A percentile compares a stretch with the other conserved stretches of the same genome.
Conservation (phyloP, 306 rosid species). For the Prinsepia uniflora region DNA sequence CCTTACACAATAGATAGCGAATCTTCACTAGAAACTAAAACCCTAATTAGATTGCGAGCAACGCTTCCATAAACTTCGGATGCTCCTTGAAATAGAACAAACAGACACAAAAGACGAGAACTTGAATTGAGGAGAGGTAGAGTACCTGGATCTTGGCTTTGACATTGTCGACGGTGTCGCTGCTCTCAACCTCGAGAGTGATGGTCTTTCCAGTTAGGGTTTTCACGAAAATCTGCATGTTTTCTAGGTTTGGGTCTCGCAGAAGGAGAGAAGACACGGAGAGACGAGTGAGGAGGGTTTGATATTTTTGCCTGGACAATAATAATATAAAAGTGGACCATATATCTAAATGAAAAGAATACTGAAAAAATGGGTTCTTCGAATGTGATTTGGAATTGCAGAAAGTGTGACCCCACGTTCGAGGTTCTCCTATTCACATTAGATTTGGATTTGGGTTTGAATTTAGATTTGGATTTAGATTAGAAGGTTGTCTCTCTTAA, state of each 20-base stretch:
- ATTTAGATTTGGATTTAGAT: too few species aligned
- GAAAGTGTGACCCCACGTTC: slow-evolving; percentile 3
- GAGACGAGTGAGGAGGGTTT: neutral
- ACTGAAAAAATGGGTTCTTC: neutral
- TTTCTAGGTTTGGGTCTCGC: neutral
- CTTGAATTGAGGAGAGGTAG: neutral
- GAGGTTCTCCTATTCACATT: neutral
- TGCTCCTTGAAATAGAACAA: neutral
- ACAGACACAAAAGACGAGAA: neutral
- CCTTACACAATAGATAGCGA: neutral
- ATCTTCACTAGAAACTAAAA: neutral
- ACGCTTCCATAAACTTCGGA: neutral
- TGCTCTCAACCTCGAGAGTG: slow-evolving; percentile 23
- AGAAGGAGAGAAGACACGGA: neutral
- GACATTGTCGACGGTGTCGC: slow-evolving; percentile 23
- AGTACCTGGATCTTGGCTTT: slow-evolving; percentile 23
- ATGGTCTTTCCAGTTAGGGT: slow-evolving; percentile 19
- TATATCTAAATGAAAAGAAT: neutral
- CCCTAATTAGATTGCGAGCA: neutral
- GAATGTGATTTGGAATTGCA: neutral
- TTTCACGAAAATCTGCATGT: slow-evolving; percentile 21
- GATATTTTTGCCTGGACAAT: neutral
- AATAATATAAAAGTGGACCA: neutral
- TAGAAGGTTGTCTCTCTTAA: too few species aligned
- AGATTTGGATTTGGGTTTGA: neutral